Evolutionary conservation across 306 rosid genomes (phyloP).

Genomic region (Quercus suber): DNA sequence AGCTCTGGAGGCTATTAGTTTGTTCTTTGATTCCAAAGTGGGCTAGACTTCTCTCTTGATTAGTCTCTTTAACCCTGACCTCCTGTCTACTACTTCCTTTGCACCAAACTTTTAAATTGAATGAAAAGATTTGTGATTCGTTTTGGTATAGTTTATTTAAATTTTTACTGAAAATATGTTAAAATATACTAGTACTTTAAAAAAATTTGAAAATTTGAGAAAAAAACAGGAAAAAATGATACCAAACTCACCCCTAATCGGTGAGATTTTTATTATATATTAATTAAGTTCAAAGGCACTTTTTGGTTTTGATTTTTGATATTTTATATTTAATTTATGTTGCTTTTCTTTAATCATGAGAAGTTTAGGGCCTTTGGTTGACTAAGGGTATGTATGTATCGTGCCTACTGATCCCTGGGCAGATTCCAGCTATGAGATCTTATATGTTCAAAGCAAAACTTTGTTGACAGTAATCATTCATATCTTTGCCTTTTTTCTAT

Average conservation of each 20-base stretch:
- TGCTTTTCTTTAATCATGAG: constrained; percentile 24
- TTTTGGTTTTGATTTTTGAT: neutral
- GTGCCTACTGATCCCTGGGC: constrained; percentile 37
- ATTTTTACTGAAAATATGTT: accelerated
- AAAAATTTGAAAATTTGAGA: too few species aligned
- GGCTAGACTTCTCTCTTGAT: too few species aligned
- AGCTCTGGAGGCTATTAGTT: too few species aligned
- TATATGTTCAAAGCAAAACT: constrained; percentile 17
- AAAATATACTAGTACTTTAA: too few species aligned
- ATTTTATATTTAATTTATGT: neutral
- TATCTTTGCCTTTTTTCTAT: constrained; percentile 16
- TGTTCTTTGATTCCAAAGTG: too few species aligned
- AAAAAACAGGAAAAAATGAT: too few species aligned
- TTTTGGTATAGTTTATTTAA: too few species aligned
- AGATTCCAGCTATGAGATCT: constrained; percentile 30
- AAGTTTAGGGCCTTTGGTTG: constrained; percentile 26
- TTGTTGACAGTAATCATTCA: constrained; percentile 41
- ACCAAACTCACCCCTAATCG: neutral
- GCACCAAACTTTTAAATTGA: neutral
- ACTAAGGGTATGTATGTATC: constrained; percentile 24
- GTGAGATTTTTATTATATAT: neutral
- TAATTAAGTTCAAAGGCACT: constrained; percentile 16
- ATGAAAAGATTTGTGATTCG: too few species aligned
- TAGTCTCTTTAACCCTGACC: neutral
- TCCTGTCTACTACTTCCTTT: neutral